Conservation (phyloP, 768 basidiomycete genomes). For the Rhodotorula paludigena region DNA sequence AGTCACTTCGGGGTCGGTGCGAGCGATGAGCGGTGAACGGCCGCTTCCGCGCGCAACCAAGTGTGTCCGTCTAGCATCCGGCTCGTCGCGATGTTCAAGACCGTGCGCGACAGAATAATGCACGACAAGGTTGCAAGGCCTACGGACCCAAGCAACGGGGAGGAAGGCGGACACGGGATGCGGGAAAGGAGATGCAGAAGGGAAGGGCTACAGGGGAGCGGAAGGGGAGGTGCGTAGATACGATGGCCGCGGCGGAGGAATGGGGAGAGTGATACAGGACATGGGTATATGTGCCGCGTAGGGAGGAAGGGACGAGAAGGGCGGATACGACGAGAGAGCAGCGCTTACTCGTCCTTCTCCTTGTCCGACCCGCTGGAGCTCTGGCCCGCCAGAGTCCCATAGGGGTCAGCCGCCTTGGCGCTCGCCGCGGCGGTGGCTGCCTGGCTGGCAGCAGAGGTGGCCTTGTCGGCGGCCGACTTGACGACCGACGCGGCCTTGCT, state of each 20-base stretch:
- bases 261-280: background rate
- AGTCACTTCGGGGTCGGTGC: too few species aligned
- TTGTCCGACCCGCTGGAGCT: background rate
- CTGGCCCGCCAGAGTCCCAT: background rate
- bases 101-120: too few species aligned
- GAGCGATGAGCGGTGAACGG: too few species aligned
- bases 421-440: background rate
- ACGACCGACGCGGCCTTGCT: background rate
- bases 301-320: background rate
- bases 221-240: too few species aligned
- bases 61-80: too few species aligned
- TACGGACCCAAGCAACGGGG: background rate
- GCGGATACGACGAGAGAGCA: too few species aligned
- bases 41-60: too few species aligned
- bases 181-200: background rate
- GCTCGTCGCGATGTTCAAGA: too few species aligned
- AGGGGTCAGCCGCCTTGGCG: background rate
- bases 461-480: background rate
- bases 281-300: background rate
- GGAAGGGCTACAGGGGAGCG: background rate
- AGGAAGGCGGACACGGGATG: background rate
- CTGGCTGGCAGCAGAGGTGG: background rate
- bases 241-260: too few species aligned
- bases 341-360: background rate
- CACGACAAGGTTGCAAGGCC: background rate